Conservation (phyloP, 2,329 filamentous ascomycete species). For the Samsoniella hepiali region DNA sequence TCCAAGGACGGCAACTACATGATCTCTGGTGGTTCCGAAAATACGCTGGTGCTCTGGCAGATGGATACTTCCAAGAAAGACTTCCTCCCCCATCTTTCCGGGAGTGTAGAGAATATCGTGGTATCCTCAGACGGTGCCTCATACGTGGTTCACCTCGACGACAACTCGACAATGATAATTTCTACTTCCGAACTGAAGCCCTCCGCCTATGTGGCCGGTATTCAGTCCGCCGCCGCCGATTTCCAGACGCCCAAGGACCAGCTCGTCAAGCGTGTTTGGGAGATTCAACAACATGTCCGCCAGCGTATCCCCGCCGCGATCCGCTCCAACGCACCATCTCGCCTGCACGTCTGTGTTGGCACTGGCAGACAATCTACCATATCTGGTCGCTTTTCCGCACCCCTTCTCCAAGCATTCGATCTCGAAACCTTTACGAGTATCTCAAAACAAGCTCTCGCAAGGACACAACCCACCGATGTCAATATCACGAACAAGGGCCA, state of each 20-base stretch:
- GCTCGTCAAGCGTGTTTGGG: conserved; percentile 51
- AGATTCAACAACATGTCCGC: conserved; percentile 40
- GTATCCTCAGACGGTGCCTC: conserved; percentile 76
- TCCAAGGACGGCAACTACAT: conserved; percentile 95
- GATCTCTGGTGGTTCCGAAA: conserved; percentile 88
- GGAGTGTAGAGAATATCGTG: conserved; percentile 78
- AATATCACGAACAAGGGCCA: conserved; percentile 71
- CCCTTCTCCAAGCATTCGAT: conserved; percentile 79
- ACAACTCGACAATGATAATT: conserved; percentile 88
- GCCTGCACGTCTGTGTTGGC: conserved; percentile 66
- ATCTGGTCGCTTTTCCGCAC: conserved; percentile 51
- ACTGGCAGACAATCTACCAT: conserved; percentile 56
- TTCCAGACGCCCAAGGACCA: conserved; percentile 50
- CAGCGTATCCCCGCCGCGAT: conserved; percentile 58
- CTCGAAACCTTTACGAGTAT: conserved; percentile 74
- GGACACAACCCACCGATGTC: conserved; percentile 80
- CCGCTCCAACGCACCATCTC: conserved; percentile 59
- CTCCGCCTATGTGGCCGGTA: conserved; percentile 76
- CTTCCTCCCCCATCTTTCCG: conserved; percentile 85
- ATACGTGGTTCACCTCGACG: conserved; percentile 81
- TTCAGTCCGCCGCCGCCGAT: conserved; percentile 63
- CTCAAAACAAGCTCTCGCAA: conserved; percentile 81
- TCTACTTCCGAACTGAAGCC: conserved; percentile 88
- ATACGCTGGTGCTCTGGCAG: conserved; percentile 89
- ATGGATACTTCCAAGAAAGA: conserved; percentile 80